These are phyloP conservation scores for Plasmodium chabaudi DNA, from an alignment of 169 alveolate genomes.

Conservation along the genomic window DNA sequence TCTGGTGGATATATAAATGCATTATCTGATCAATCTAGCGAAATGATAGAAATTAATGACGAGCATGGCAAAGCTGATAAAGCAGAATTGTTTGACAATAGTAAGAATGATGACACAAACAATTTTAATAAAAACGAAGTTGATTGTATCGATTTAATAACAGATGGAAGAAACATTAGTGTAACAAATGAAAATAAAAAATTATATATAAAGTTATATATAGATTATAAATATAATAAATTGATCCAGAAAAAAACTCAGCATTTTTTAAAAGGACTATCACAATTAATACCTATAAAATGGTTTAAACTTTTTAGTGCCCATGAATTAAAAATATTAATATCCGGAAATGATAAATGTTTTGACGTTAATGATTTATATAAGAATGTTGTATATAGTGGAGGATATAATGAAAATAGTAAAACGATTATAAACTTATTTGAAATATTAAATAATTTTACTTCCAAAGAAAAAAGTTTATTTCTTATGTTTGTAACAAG, in stretches of 20 bases:
- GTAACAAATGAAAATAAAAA: conserved; percentile 88
- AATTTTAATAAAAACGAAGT: neutral
- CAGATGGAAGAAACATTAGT: conserved; percentile 82
- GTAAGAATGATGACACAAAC: neutral
- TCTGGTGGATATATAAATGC: neutral
- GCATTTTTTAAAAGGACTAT: conserved; percentile 93
- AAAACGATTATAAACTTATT: conserved; percentile 92
- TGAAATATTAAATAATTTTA: conserved; percentile 90
- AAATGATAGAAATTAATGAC: neutral
- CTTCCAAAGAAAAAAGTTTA: conserved; percentile 89
- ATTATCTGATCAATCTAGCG: no score
- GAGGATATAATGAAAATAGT: conserved; percentile 90
- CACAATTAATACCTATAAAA: conserved; percentile 90
- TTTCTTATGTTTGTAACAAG: conserved; percentile 96
- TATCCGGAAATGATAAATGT: conserved; percentile 93
- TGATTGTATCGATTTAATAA: conserved; percentile 79
- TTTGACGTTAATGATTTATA: conserved; percentile 93
- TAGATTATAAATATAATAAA: conserved; percentile 92
- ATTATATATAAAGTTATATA: conserved; percentile 89
- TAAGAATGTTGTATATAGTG: conserved; percentile 91
- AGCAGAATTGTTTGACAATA: neutral
- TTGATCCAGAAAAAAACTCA: conserved; percentile 88
- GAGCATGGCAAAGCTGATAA: neutral
- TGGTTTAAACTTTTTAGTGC: conserved; percentile 94
- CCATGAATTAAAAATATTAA: conserved; percentile 93